Percentiles rank a stretch among this genome's conserved stretches.
These are phyloP conservation scores for Chamaenerion angustifolium DNA, from an alignment of 345 rosid genomes.

Conservation along the genomic window DNA sequence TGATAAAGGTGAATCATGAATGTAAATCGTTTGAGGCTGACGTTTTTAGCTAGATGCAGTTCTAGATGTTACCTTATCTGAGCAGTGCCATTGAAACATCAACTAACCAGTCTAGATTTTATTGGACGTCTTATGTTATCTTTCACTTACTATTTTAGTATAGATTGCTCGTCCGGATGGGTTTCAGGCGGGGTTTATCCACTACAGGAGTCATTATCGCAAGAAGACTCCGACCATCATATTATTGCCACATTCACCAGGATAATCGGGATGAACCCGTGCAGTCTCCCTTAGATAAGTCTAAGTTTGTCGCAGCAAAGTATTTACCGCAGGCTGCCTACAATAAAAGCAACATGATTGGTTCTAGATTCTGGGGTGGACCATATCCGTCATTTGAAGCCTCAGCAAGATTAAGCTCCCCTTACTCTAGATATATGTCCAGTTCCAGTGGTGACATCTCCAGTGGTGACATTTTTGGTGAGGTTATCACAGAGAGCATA, in stretches of 20 bases:
- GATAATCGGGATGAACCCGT: constrained; percentile 10
- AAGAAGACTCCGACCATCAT: constrained; percentile 20
- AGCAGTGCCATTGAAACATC: no score
- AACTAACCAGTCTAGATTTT: no score
- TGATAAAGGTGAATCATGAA: no score
- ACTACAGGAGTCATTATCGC: constrained; percentile 14
- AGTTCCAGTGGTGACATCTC: constrained; percentile 17
- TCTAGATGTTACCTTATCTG: no score
- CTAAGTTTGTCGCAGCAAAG: constrained; percentile 1
- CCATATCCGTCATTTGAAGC: constrained; percentile 5
- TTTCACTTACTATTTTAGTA: not conserved
- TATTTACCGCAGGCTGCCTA: constrained; percentile 1
- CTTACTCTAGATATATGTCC: constrained; percentile 24
- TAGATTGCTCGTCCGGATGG: constrained; percentile 11
- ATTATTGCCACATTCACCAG: constrained; percentile 12
- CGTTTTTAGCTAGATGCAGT: no score
- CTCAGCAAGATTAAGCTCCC: constrained; percentile 13
- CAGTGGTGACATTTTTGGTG: no score
- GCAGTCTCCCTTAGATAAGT: constrained; percentile 3
- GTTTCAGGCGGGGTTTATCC: constrained; percentile 20
- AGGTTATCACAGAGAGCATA: constrained; percentile 21
- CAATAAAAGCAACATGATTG: constrained; percentile 6
- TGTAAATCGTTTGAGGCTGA: no score
- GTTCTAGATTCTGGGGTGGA: constrained; percentile 14
- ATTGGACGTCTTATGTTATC: no score